Evolutionary conservation across 257 asterid genomes (phyloP).

Genomic region (Osmanthus fragrans): DNA sequence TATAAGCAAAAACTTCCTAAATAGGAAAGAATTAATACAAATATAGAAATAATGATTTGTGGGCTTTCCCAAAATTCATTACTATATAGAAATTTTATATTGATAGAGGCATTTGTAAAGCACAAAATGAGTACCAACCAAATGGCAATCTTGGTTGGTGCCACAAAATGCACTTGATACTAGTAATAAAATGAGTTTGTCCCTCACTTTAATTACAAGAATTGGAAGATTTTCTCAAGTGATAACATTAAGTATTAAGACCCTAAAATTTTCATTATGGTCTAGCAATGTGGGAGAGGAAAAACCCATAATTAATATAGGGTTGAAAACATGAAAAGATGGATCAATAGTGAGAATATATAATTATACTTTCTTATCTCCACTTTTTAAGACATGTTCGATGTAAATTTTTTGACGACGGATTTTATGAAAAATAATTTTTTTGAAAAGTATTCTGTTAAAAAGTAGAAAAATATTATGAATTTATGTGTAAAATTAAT

Average conservation of each 20-base stretch:
- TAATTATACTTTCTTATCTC: neutral
- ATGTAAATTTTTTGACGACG: too few relatives aligned
- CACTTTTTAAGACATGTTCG: neutral
- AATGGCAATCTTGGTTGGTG: conserved; percentile 35
- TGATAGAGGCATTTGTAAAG: conserved; percentile 23
- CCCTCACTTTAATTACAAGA: conserved; percentile 55
- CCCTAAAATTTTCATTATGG: conserved; percentile 30
- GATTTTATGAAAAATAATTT: neutral
- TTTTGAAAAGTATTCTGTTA: too few relatives aligned
- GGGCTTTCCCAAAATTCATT: conserved; percentile 19
- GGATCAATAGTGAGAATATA: conserved; percentile 31
- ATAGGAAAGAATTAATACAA: conserved; percentile 22
- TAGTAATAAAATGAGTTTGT: conserved; percentile 56
- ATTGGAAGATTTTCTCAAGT: conserved; percentile 26
- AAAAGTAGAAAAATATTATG: too few relatives aligned
- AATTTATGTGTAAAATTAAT: too few relatives aligned
- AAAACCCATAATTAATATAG: conserved; percentile 22
- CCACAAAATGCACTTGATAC: conserved; percentile 57
- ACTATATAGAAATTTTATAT: conserved; percentile 22
- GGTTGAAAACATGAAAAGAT: conserved; percentile 45
- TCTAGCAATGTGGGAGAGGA: conserved; percentile 39
- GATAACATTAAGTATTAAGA: conserved; percentile 20
- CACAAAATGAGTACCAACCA: conserved; percentile 39
- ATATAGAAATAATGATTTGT: conserved; percentile 16
- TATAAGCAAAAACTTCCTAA: conserved; percentile 25